A percentile compares a stretch with the other conserved stretches of the same genome.
These are phyloP conservation scores for Penicillium aurantiogriseum DNA, from an alignment of 2,329 filamentous ascomycete species.

Conservation along the genomic window DNA sequence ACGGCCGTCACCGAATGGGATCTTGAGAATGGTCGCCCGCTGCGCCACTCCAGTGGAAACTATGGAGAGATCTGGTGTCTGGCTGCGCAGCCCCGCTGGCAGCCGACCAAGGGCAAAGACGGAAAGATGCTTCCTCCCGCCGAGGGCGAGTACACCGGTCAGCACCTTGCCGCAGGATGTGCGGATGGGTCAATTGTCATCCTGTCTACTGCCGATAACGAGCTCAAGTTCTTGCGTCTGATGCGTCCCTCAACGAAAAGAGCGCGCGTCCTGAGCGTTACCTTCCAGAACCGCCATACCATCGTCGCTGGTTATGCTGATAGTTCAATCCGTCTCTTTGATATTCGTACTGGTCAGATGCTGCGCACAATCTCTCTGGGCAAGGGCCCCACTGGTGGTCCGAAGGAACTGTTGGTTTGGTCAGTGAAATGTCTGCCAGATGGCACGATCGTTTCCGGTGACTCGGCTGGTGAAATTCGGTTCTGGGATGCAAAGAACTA, in stretches of 20 bases:
- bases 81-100: slow-evolving; percentile 71
- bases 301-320: slow-evolving; percentile 94
- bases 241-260: slow-evolving; percentile 78
- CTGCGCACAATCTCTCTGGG: slow-evolving; percentile 83
- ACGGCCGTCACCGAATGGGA: slow-evolving; percentile 95
- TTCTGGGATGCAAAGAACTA: slow-evolving; percentile 95
- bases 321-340: slow-evolving; percentile 87
- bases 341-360: slow-evolving; percentile 73
- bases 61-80: slow-evolving; percentile 98
- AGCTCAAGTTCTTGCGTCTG: slow-evolving; percentile 75
- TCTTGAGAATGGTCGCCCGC: slow-evolving; percentile 71
- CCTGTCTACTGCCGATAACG: slow-evolving; percentile 80
- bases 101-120: slow-evolving; percentile 39
- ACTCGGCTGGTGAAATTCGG: slow-evolving; percentile 88
- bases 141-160: slow-evolving; percentile 44
- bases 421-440: slow-evolving; percentile 82
- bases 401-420: slow-evolving; percentile 89
- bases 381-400: slow-evolving; percentile 70
- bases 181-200: slow-evolving; percentile 87
- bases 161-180: slow-evolving; percentile 81
- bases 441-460: slow-evolving; percentile 89
- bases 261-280: slow-evolving; percentile 83
- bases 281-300: slow-evolving; percentile 79
- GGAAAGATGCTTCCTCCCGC: slow-evolving; percentile 34
- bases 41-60: slow-evolving; percentile 82